Evolutionary conservation across 106 monocot species (phyloP).

Genomic region (Hemerocallis citrina): DNA sequence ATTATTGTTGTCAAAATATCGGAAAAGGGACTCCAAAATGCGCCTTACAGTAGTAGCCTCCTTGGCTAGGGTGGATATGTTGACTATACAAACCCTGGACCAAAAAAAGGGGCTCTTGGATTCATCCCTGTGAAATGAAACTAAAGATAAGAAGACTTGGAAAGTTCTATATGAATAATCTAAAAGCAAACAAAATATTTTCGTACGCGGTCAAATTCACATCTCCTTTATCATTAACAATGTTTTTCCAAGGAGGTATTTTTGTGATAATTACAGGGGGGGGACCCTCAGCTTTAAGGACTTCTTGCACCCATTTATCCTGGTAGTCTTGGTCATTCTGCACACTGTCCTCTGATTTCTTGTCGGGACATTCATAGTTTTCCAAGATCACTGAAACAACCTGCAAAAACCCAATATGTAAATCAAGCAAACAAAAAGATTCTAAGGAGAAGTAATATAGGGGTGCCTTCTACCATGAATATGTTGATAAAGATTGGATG

Average conservation of each 20-base stretch:
- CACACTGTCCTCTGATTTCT: slow-evolving; percentile 24
- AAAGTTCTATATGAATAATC: background rate
- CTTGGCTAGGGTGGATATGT: slow-evolving; percentile 54
- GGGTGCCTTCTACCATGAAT: background rate
- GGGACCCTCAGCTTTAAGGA: slow-evolving; percentile 42
- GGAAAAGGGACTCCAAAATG: slow-evolving; percentile 45
- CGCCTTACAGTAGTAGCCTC: slow-evolving; percentile 57
- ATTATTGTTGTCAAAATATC: slow-evolving; percentile 44
- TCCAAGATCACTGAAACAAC: slow-evolving; percentile 69
- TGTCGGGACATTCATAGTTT: slow-evolving; percentile 39
- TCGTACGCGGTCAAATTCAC: slow-evolving; percentile 37
- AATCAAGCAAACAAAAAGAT: background rate
- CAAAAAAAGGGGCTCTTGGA: slow-evolving; percentile 36
- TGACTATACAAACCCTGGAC: slow-evolving; percentile 57
- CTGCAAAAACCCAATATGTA: slow-evolving; percentile 19
- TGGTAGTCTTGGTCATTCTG: slow-evolving; percentile 7
- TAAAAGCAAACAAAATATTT: background rate
- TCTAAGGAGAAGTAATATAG: background rate
- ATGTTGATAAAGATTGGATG: background rate
- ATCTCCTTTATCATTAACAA: slow-evolving; percentile 47
- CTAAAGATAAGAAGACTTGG: background rate
- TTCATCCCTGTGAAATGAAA: slow-evolving; percentile 34
- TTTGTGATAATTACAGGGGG: slow-evolving; percentile 17
- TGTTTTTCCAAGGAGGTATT: slow-evolving; percentile 52
- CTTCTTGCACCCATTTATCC: slow-evolving; percentile 37